Conservation (phyloP, 352 stramenopile genomes). For the Globisporangium viniferum region DNA sequence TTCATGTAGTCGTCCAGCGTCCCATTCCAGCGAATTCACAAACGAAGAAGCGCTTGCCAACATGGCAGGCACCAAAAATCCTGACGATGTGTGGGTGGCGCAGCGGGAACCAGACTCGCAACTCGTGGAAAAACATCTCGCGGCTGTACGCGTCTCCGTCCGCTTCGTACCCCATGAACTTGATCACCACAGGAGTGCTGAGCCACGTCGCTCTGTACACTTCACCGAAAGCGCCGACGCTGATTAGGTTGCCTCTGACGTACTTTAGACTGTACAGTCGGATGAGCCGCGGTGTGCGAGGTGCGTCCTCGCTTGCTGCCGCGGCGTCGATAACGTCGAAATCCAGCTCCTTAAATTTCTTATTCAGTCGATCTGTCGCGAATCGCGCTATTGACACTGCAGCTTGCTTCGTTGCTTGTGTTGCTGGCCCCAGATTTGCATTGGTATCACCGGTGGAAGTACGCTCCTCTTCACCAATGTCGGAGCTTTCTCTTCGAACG, state of each 20-base stretch:
- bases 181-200: constrained; percentile 1
- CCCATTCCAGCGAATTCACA: constrained; percentile 5
- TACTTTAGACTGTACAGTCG: not conserved
- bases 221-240: constrained; percentile 1
- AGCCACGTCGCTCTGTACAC: constrained; percentile 9
- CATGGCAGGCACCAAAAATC: constrained; percentile 1
- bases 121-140: constrained; percentile 9
- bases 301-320: not conserved
- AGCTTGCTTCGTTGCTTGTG: too few species aligned
- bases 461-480: too few species aligned
- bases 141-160: not conserved
- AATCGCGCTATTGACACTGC: not conserved
- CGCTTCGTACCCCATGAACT: constrained; percentile 11
- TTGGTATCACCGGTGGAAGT: too few species aligned
- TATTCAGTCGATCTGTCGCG: not conserved
- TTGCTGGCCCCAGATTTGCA: too few species aligned
- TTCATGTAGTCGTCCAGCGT: not conserved
- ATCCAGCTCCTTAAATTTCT: not conserved
- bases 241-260: not conserved
- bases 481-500: not conserved
- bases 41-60: constrained; percentile 12
- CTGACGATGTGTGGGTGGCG: constrained; percentile 9
- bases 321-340: not conserved
- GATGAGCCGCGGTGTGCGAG: not conserved
- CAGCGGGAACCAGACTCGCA: constrained; percentile 14